These are phyloP conservation scores for Nicotiana rustica DNA, from an alignment of 305 asterid species.

Conservation along the genomic window DNA sequence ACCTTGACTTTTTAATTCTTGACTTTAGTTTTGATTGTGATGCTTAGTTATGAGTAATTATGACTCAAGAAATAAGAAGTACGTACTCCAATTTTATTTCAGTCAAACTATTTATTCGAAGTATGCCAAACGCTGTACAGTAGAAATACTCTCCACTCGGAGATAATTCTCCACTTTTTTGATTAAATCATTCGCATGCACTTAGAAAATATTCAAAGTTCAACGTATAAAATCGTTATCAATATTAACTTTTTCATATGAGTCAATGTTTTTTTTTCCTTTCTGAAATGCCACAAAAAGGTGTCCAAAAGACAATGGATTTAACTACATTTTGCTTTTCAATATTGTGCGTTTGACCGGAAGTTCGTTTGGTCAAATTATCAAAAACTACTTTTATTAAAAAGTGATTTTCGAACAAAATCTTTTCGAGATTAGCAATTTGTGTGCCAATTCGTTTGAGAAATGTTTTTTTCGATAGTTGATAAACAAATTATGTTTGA, in stretches of 20 bases:
- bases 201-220: constrained; percentile 23
- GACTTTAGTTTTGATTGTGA: background rate
- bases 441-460: too few relatives aligned
- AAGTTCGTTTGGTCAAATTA: too few relatives aligned
- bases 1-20: constrained; percentile 11
- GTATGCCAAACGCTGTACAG: background rate
- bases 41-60: background rate
- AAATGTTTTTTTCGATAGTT: too few relatives aligned
- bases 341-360: background rate
- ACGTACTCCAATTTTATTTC: background rate
- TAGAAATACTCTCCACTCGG: background rate
- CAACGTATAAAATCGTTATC: constrained; percentile 17
- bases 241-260: constrained; percentile 13
- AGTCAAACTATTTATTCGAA: constrained; percentile 12
- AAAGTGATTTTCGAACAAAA: too few relatives aligned
- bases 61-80: background rate
- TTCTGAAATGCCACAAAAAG: constrained; percentile 20
- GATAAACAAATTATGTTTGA: too few relatives aligned
- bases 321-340: background rate
- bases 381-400: too few relatives aligned
- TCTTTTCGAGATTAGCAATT: too few relatives aligned
- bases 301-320: background rate
- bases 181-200: constrained; percentile 20
- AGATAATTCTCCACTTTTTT: constrained; percentile 15
- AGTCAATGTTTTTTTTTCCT: background rate